Conservation (phyloP, 2,329 filamentous ascomycete genomes). For the Raffaelea ambrosiae region DNA sequence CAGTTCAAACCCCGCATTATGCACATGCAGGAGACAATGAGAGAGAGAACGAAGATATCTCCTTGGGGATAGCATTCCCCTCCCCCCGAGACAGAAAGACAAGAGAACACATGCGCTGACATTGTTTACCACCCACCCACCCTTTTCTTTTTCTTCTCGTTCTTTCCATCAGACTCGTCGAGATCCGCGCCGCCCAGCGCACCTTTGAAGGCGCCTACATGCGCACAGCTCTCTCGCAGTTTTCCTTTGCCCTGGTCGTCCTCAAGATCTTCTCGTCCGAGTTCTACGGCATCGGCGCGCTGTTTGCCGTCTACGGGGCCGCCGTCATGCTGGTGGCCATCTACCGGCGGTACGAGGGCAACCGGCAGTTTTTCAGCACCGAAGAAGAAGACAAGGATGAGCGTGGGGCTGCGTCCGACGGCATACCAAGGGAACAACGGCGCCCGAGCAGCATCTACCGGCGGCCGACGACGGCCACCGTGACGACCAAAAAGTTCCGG, state of each 20-base stretch:
- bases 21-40: no score
- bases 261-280: slow-evolving; percentile 95
- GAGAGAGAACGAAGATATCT: no score
- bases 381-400: slow-evolving; percentile 25
- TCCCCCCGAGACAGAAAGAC: no score
- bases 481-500: slow-evolving; percentile 47
- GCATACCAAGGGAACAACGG: no score
- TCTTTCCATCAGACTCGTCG: slow-evolving; percentile 55
- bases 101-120: no score
- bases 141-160: no score
- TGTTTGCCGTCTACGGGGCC: slow-evolving; percentile 87
- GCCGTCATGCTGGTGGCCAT: slow-evolving; percentile 75
- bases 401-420: no score
- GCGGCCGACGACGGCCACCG: slow-evolving; percentile 1
- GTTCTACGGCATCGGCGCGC: slow-evolving; percentile 93
- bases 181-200: slow-evolving; percentile 87
- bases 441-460: not conserved
- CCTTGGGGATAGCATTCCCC: no score
- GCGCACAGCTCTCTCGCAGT: slow-evolving; percentile 87
- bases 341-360: slow-evolving; percentile 84
- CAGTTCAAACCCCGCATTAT: no score
- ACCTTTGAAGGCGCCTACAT: slow-evolving; percentile 98
- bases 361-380: slow-evolving; percentile 94
- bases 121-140: no score
- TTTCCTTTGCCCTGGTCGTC: slow-evolving; percentile 89